phyloP scores from a whole-genome alignment of 1,284 basidiomycete species.

The Bjerkandera adusta region DNA sequence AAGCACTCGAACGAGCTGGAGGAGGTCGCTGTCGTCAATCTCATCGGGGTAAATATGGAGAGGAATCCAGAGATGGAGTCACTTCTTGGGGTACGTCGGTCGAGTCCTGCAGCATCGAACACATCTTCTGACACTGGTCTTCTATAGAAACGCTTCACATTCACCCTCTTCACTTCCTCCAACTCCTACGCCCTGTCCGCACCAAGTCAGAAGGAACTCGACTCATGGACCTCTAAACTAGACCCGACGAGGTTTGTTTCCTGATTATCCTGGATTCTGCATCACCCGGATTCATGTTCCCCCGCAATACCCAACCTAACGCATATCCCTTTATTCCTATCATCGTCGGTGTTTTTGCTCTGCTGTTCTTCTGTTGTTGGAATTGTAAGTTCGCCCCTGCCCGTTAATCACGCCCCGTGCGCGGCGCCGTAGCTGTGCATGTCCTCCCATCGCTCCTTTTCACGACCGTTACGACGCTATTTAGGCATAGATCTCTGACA shows the following conservation, averaged over 20 bases:
- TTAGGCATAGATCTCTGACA: not conserved
- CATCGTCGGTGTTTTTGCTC: not conserved
- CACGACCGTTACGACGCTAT: conserved; percentile 3
- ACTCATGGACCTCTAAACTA: conserved; percentile 78
- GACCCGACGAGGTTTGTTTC: conserved; percentile 63
- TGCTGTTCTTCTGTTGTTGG: conserved; percentile 5
- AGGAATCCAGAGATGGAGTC: conserved; percentile 84
- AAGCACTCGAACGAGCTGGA: conserved; percentile 78
- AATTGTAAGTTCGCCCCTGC: conserved; percentile 1
- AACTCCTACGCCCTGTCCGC: conserved; percentile 90
- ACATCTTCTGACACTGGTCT: conserved; percentile 2
- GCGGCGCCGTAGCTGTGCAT: not conserved
- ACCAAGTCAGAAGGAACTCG: conserved; percentile 74
- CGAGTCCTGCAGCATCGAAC: conserved; percentile 9
- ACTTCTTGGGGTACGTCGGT: conserved; percentile 73
- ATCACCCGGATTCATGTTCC: not conserved
- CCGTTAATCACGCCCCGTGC: conserved; percentile 4
- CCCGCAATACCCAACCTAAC: conserved; percentile 8
- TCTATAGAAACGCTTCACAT: conserved; percentile 74
- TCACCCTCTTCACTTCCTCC: conserved; percentile 86
- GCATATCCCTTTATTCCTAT: not conserved
- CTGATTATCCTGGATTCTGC: not conserved
- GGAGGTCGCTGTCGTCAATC: conserved; percentile 82
- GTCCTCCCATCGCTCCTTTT: not conserved
- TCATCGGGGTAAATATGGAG: conserved; percentile 83